A percentile compares a stretch with the other conserved stretches of the same genome.
Conservation (phyloP, 805 yeast genomes). For the Saccharomycopsis oosterbeekiorum region DNA sequence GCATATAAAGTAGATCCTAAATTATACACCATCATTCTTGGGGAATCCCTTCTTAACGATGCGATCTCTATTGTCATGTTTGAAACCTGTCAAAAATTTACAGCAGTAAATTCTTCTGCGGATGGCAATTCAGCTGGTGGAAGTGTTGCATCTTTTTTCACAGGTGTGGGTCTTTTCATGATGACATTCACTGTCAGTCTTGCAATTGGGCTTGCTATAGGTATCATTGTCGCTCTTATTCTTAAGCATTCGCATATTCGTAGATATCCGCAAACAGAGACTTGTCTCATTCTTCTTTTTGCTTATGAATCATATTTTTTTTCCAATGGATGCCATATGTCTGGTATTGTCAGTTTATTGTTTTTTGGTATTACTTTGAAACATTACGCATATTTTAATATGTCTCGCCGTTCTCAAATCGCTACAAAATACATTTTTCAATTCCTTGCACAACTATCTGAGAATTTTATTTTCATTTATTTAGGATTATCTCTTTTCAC, state of each 20-base stretch:
- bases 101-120: background rate
- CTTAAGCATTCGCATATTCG: slow-evolving; percentile 89
- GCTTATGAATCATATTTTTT: slow-evolving; percentile 96
- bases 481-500: slow-evolving; percentile 91
- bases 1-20: slow-evolving; percentile 98
- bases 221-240: slow-evolving; percentile 79
- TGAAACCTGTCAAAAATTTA: slow-evolving; percentile 91
- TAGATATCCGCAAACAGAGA: slow-evolving; percentile 94
- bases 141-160: slow-evolving; percentile 53
- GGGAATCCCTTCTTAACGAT: slow-evolving; percentile 90
- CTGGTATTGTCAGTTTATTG: slow-evolving; percentile 89
- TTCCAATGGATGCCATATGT: slow-evolving; percentile 98
- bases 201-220: slow-evolving; percentile 79
- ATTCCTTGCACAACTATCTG: slow-evolving; percentile 86
- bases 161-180: slow-evolving; percentile 87
- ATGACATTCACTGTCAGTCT: slow-evolving; percentile 90
- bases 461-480: slow-evolving; percentile 92
- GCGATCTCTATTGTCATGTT: slow-evolving; percentile 99
- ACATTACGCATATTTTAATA: slow-evolving; percentile 94
- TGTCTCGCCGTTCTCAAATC: slow-evolving; percentile 95
- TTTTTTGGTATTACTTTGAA: slow-evolving; percentile 96
- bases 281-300: slow-evolving; percentile 79
- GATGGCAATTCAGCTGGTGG: slow-evolving; percentile 70
- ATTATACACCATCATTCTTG: slow-evolving; percentile 91
- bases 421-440: slow-evolving; percentile 94